Evolutionary conservation across 2,329 filamentous ascomycete genomes (phyloP).

Genomic region (Aspergillus sergii): DNA sequence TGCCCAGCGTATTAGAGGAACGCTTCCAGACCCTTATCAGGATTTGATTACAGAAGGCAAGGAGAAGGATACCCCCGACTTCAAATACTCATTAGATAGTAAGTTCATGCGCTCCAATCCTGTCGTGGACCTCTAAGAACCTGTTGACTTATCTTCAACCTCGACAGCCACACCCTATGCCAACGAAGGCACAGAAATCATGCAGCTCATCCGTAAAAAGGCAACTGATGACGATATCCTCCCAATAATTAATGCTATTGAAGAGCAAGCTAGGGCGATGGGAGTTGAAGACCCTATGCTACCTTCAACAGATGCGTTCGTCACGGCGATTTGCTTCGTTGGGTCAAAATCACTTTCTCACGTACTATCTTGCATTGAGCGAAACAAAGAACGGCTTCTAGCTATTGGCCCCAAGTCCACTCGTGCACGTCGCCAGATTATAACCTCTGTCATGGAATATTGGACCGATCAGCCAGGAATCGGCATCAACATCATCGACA

Average conservation of each 20-base stretch:
- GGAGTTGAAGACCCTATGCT: constrained; percentile 74
- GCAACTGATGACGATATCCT: constrained; percentile 85
- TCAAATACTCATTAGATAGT: constrained; percentile 82
- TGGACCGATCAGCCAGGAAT: constrained; percentile 92
- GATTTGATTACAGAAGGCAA: constrained; percentile 80
- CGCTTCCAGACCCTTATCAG: constrained; percentile 81
- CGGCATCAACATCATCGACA: constrained; percentile 90
- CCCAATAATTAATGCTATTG: constrained; percentile 75
- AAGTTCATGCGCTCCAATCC: constrained; percentile 38
- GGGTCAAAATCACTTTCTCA: constrained; percentile 96
- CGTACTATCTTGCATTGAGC: constrained; percentile 92
- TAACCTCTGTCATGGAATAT: constrained; percentile 86
- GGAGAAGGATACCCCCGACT: constrained; percentile 93
- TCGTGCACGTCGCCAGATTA: constrained; percentile 80
- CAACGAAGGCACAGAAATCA: constrained; percentile 79
- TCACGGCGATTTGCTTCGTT: constrained; percentile 89
- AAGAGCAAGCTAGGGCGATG: constrained; percentile 71
- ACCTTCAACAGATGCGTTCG: constrained; percentile 88
- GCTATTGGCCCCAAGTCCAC: constrained; percentile 75
- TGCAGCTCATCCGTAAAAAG: constrained; percentile 78
- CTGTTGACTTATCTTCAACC: neutral
- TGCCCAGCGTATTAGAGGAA: constrained; percentile 92
- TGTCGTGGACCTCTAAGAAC: neutral
- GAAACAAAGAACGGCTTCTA: constrained; percentile 85
- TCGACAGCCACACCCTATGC: constrained; percentile 74